Evolutionary conservation across 352 stramenopile genomes (phyloP), one percentile per base, ranked within the genome.

Genomic region (Globisporangium perplexum): DNA sequence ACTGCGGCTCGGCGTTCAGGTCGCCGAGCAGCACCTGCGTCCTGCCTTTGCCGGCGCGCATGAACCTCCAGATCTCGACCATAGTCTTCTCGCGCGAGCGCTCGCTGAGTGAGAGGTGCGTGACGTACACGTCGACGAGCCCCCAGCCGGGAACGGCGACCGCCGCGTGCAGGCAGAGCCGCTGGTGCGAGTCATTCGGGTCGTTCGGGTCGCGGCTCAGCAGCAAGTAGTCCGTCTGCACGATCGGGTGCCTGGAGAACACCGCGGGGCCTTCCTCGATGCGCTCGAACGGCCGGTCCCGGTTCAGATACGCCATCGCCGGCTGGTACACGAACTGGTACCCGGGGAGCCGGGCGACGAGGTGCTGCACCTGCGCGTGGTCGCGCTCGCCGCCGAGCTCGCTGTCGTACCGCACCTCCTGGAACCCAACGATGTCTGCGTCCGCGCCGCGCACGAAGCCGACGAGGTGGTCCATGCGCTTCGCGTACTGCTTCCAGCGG

Each of bases 291-390:
- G 76, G 73, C 2, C 53, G 59, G 36, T 67, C 62, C 1, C 65
- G 60, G 53, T 92, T 87, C 36, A 90, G 49, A 47, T 95, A 95
- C 53, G 67, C 86, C 86, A 95, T 96, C 10, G 84, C 86, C 8
- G 83, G 73, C 51, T 93, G 86, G 45, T 93, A 93, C 4, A 94
- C 84, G 53, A 81, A 95, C 55, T 96, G 83, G 51, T 86, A 95
- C 0, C 66, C 73, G 1, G 76, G 69, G 7, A 96, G 60, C 0
- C 84, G 68, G 8, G 68, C 51, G 0, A 67, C 66, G 41, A 96
- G 65, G 60, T 95, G 86, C 63, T 88, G 71, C 20, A 95, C 71
- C 45, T 95, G 86, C 3, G 77, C 77, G 41, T 92, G 86, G 8
- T 83, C 59, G 23, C 77, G 78, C 6, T 53, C 63, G 0, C 69